These are phyloP conservation scores for Talaromyces piceae DNA, from an alignment of 2,329 filamentous ascomycete species.

Conservation along the genomic window DNA sequence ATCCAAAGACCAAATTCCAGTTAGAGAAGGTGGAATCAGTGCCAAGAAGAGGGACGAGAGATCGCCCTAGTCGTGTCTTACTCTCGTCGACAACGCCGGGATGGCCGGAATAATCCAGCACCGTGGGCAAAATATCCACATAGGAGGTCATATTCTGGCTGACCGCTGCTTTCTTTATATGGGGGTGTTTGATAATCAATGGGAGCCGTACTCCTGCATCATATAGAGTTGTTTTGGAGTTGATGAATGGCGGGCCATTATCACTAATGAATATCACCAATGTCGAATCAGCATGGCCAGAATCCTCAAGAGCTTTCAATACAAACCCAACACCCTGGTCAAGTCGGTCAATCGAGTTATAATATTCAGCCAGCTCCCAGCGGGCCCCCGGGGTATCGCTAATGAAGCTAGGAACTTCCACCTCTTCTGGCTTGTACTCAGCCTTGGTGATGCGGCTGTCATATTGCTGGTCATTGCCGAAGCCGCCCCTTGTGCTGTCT, in stretches of 20 bases:
- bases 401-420: conserved; percentile 38
- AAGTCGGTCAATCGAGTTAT: conserved; percentile 32
- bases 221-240: conserved; percentile 46
- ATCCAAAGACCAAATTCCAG: conserved; percentile 37
- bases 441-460: conserved; percentile 19
- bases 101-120: conserved; percentile 34
- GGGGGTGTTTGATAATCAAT: conserved; percentile 34
- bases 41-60: conserved; percentile 13
- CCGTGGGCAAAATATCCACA: conserved; percentile 41
- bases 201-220: conserved; percentile 42
- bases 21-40: background rate
- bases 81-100: conserved; percentile 27
- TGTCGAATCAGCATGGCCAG: conserved; percentile 23
- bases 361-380: conserved; percentile 39
- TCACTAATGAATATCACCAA: conserved; percentile 44
- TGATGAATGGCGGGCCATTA: conserved; percentile 45
- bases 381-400: conserved; percentile 35
- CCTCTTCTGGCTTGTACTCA: conserved; percentile 25
- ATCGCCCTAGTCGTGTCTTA: conserved; percentile 16
- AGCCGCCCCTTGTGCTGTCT: conserved; percentile 34
- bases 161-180: conserved; percentile 6
- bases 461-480: conserved; percentile 37
- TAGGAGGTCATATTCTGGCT: conserved; percentile 43
- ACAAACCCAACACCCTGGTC: conserved; percentile 30
- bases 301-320: conserved; percentile 25